Base-by-base conservation (phyloP, 495 filamentous ascomycete species). In the Aspergillus affinis region DNA sequence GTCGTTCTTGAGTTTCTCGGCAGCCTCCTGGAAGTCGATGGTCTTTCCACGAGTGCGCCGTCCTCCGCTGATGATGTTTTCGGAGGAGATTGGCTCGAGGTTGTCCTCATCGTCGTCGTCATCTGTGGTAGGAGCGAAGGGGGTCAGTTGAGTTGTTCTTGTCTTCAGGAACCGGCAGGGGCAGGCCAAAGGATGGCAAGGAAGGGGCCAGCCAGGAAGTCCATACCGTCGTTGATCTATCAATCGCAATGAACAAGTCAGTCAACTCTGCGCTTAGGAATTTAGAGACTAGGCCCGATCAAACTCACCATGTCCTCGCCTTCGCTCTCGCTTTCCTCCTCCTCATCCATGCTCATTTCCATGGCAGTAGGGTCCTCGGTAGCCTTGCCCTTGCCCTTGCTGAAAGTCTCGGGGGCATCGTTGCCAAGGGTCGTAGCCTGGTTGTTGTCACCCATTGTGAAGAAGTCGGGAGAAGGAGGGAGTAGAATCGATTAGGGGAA, bases 21-120 rank as follows among this genome's bases (percentile, higher is more conserved):
- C 88, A 10, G 90, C 90, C 72, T 92, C 88, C 63, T 86, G 88
- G 71, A 88, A 95, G 78, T 96, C 88, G 63, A 95, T 91, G 46
- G 76, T 72, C 69, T 88, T 88, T 63, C 90, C 88, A 64, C 94
- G 93, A 45, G 94, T 98, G 72, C 94, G 93, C 47, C 88, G 83
- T 69, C 89, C 89, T 59, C 75, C 80, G 9, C 61, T 51, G 69
- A 98, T 86, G 76, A 98, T 97, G 81, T 97, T 97, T 64, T 84
- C 82, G 44, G 83, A 75, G 70, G 95, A 91, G 72, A 98, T 95
- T 72, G 92, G 92, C 72, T 92, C 90, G 78, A 97, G 86, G 75
- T 90, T 87, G 66, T 94, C 91, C 10, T 87, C 84, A 52, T 90
- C 90, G 13, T 90, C 89, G 3, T 88, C 88, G 47, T 85, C 84